phyloP scores from a whole-genome alignment of 2,329 filamentous ascomycete species.

The Colletotrichum sp. region DNA sequence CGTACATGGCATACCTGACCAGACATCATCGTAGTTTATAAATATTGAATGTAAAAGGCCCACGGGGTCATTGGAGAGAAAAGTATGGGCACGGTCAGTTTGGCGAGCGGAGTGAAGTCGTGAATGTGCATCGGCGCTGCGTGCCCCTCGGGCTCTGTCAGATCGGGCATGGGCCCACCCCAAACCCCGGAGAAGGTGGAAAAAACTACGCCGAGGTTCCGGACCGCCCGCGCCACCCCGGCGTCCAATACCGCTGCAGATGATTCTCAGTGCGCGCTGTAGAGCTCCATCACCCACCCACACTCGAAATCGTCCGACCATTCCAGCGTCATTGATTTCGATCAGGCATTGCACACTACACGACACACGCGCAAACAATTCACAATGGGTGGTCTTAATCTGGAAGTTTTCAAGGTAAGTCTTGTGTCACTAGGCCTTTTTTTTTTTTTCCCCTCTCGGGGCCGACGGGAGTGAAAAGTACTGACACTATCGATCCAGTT shows the following conservation, averaged over 20 bases:
- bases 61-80: background rate
- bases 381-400: slow-evolving; percentile 76
- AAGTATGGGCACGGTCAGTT: background rate
- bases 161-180: slow-evolving; percentile 1
- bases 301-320: background rate
- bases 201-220: slow-evolving; percentile 17
- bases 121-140: background rate
- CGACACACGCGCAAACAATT: background rate
- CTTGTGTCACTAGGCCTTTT: background rate
- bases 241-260: slow-evolving; percentile 10
- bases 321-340: slow-evolving; percentile 1
- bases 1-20: slow-evolving; percentile 10
- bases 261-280: background rate
- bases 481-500: slow-evolving; percentile 63
- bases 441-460: background rate
- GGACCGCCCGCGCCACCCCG: background rate
- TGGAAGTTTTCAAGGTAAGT: slow-evolving; percentile 86
- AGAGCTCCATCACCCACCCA: background rate
- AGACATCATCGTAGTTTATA: slow-evolving; percentile 10
- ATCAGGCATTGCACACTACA: background rate
- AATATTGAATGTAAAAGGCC: background rate
- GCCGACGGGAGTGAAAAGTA: background rate
- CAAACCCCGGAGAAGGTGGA: slow-evolving; percentile 10
- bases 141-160: slow-evolving; percentile 3
- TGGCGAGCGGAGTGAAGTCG: background rate